These are phyloP conservation scores for Capsicum baccatum DNA, from an alignment of 257 asterid species.

Conservation along the genomic window DNA sequence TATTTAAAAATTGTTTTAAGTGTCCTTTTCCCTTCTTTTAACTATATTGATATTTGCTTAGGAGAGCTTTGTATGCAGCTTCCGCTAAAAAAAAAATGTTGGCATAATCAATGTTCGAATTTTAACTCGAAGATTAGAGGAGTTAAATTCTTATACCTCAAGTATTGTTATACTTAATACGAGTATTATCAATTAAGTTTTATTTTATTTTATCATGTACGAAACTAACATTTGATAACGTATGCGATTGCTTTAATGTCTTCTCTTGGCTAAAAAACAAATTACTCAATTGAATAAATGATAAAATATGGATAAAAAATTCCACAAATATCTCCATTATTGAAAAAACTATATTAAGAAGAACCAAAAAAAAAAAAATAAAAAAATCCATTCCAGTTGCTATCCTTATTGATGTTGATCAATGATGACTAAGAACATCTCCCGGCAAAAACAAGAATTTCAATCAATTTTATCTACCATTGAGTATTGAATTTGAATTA, in stretches of 20 bases:
- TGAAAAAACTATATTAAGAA: too few relatives aligned
- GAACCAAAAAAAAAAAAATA: too few relatives aligned
- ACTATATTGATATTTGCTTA: not conserved
- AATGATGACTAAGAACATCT: not conserved
- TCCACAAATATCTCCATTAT: fast-evolving
- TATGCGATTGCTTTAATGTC: not conserved
- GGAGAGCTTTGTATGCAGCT: not conserved
- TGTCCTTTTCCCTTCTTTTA: not conserved
- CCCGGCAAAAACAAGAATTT: not conserved
- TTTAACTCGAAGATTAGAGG: not conserved
- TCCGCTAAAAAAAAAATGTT: not conserved
- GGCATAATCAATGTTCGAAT: not conserved
- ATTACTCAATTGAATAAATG: too few relatives aligned
- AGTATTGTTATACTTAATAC: not conserved
- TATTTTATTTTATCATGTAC: not conserved
- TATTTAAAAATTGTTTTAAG: too few relatives aligned
- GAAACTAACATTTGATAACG: not conserved
- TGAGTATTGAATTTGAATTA: too few relatives aligned
- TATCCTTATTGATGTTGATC: not conserved
- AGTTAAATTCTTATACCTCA: not conserved
- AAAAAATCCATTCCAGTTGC: not conserved
- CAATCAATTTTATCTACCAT: not conserved
- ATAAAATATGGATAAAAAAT: not conserved
- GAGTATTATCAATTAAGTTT: not conserved
- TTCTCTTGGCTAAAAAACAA: too few relatives aligned